Percentiles rank a stretch among this genome's conserved stretches.
Conservation (phyloP, 208 protist species). For the Trypanosoma cruzi region DNA sequence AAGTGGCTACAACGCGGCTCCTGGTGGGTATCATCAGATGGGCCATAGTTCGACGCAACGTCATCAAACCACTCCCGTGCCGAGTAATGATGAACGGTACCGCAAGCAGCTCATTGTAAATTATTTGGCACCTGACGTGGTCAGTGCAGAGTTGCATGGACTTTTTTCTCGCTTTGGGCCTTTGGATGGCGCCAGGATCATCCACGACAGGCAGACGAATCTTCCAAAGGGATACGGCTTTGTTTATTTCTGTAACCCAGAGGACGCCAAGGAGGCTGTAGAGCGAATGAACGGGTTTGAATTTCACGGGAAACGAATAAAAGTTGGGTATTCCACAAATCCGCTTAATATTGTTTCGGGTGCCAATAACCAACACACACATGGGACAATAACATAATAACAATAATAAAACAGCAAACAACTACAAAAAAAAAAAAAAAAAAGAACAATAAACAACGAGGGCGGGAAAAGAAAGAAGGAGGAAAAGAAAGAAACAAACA, state of each 20-base stretch:
- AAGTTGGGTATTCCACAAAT: slow-evolving; percentile 80
- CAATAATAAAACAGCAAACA: neutral
- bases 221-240: slow-evolving; percentile 75
- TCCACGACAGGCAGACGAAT: slow-evolving; percentile 73
- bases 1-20: neutral
- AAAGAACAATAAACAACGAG: neutral
- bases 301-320: slow-evolving; percentile 74
- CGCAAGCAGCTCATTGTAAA: slow-evolving; percentile 84
- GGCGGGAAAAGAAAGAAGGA: neutral
- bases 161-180: slow-evolving; percentile 76
- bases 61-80: slow-evolving; percentile 39
- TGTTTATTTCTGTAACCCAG: slow-evolving; percentile 69
- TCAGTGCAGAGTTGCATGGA: slow-evolving; percentile 50
- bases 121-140: slow-evolving; percentile 73
- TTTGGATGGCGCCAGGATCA: slow-evolving; percentile 68
- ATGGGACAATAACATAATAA: slow-evolving; percentile 5
- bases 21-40: neutral
- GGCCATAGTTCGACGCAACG: neutral
- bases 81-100: slow-evolving; percentile 63
- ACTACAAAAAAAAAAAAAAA: neutral
- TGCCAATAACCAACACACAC: slow-evolving; percentile 2
- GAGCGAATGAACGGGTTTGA: slow-evolving; percentile 71
- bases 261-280: slow-evolving; percentile 59
- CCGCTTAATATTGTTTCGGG: slow-evolving; percentile 68
- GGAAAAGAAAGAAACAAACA: slow-evolving; percentile 1